These are phyloP conservation scores for Linum tenue DNA, from an alignment of 345 rosid genomes.

Conservation along the genomic window DNA sequence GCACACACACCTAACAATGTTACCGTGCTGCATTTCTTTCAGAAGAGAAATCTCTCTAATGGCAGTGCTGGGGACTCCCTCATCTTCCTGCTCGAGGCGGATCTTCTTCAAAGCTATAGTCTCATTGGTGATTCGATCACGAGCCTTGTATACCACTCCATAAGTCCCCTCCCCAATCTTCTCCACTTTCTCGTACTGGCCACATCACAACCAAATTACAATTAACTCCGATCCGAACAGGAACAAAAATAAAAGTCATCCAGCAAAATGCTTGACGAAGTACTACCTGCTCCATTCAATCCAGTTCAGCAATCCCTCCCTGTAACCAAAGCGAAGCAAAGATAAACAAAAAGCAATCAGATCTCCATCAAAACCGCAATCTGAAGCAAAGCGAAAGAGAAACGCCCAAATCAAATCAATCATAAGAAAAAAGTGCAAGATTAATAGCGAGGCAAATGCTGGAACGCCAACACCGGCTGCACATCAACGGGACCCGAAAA, in stretches of 20 bases:
- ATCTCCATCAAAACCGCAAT: background rate
- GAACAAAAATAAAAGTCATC: too few species aligned
- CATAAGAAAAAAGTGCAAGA: background rate
- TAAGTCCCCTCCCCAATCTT: slow-evolving; percentile 99
- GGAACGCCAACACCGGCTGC: background rate
- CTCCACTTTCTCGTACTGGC: slow-evolving; percentile 95
- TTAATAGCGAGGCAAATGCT: background rate
- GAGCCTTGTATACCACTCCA: slow-evolving; percentile 96
- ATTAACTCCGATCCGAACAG: background rate
- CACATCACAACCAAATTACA: slow-evolving; percentile 1
- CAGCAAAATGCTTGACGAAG: too few species aligned
- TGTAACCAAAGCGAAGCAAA: background rate
- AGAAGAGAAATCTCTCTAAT: slow-evolving; percentile 93
- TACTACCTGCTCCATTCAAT: background rate
- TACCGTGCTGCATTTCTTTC: slow-evolving; percentile 98
- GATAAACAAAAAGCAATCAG: background rate
- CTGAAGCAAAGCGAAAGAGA: background rate
- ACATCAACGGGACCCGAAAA: background rate
- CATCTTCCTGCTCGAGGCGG: slow-evolving; percentile 96
- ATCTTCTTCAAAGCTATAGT: slow-evolving; percentile 97
- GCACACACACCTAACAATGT: slow-evolving; percentile 65
- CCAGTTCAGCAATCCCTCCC: background rate
- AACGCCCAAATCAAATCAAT: background rate
- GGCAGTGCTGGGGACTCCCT: slow-evolving; percentile 98
- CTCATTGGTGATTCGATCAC: slow-evolving; percentile 77